These are phyloP conservation scores for Pseudogymnoascus sp. DNA, from an alignment of 2,329 filamentous ascomycete species.

Conservation along the genomic window DNA sequence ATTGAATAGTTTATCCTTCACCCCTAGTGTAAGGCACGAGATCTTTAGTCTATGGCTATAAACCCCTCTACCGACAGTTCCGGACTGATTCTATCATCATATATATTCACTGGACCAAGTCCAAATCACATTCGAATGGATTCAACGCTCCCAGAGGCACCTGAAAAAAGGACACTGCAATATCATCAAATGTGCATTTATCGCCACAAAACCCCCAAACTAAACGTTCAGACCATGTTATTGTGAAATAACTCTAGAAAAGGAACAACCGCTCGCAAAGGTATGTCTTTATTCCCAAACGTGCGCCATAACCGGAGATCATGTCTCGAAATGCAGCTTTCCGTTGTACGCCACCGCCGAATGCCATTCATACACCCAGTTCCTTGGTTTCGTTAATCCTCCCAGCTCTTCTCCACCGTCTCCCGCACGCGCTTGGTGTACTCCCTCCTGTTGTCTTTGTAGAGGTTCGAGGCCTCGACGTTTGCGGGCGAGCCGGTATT, in stretches of 20 bases:
- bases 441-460: slow-evolving; percentile 96
- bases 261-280: background rate
- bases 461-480: slow-evolving; percentile 94
- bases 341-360: slow-evolving; percentile 7
- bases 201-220: background rate
- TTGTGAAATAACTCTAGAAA: slow-evolving; percentile 7
- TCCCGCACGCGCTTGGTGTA: slow-evolving; percentile 93
- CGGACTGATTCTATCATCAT: background rate
- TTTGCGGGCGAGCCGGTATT: slow-evolving; percentile 98
- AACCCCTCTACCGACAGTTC: background rate
- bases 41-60: background rate
- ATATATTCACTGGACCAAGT: background rate
- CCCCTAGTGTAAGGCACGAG: background rate
- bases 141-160: background rate
- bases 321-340: slow-evolving; percentile 7
- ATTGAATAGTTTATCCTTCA: background rate
- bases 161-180: background rate
- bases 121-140: background rate
- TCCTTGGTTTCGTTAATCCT: slow-evolving; percentile 53
- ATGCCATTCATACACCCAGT: background rate
- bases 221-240: slow-evolving; percentile 3
- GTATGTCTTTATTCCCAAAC: slow-evolving; percentile 6
- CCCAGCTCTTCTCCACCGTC: slow-evolving; percentile 99
- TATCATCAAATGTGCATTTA: slow-evolving; percentile 1
- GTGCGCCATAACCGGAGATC: slow-evolving; percentile 6